Evolutionary conservation across 1,284 basidiomycete genomes (phyloP).

Genomic region (Anthracocystis panici-leucophaei): DNA sequence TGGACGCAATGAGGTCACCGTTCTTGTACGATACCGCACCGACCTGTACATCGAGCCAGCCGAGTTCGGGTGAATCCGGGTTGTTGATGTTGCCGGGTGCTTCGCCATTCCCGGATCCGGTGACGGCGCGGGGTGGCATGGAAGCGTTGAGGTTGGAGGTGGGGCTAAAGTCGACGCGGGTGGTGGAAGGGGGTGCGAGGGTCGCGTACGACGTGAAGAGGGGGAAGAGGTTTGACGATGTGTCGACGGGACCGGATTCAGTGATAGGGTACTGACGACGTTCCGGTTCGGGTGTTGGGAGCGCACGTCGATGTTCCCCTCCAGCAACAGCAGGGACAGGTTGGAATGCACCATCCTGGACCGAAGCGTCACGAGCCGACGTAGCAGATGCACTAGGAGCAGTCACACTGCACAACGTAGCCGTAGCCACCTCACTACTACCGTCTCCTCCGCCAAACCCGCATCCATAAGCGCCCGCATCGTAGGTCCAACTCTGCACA

Average conservation of each 20-base stretch:
- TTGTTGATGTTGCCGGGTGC: conserved; percentile 53
- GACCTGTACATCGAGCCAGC: conserved; percentile 54
- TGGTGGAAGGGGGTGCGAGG: conserved; percentile 24
- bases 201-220: conserved; percentile 45
- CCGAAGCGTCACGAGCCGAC: not conserved
- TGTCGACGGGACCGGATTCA: not conserved
- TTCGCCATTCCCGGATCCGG: conserved; percentile 44
- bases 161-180: conserved; percentile 40
- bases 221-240: conserved; percentile 36
- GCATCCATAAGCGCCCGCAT: conserved; percentile 46
- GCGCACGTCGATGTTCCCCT: not conserved
- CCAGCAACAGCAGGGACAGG: conserved; percentile 11
- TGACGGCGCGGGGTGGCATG: conserved; percentile 19
- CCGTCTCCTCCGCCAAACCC: conserved; percentile 8
- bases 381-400: conserved; percentile 12
- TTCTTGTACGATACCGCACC: conserved; percentile 56
- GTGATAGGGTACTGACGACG: conserved; percentile 22
- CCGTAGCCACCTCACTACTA: conserved; percentile 10
- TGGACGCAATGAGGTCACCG: conserved; percentile 52
- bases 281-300: conserved; percentile 20
- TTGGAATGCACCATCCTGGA: conserved; percentile 3
- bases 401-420: conserved; percentile 35
- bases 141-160: conserved; percentile 39
- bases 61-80: conserved; percentile 49
- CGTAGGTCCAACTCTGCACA: conserved; percentile 35